Evolutionary conservation across 345 rosid genomes (phyloP).

Genomic region (Sonneratia alba): DNA sequence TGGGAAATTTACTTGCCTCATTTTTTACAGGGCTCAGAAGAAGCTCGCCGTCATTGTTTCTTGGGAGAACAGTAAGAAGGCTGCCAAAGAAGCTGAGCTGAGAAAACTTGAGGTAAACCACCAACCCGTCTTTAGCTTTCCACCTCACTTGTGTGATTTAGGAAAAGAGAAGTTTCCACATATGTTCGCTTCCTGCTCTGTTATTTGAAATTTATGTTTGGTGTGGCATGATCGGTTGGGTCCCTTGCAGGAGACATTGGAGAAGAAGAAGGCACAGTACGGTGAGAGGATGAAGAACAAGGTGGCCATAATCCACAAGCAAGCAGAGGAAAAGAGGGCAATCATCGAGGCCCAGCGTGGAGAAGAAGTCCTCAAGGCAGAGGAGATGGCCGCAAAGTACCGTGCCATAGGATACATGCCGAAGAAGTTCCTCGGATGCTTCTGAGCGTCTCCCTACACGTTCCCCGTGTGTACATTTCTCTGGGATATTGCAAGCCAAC

Average conservation of each 20-base stretch:
- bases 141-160: no score
- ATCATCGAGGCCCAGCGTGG: conserved; percentile 65
- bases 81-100: conserved; percentile 65
- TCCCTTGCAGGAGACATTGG: conserved; percentile 53
- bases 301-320: conserved; percentile 59
- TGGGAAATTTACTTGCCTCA: background rate
- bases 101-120: conserved; percentile 56
- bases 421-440: conserved; percentile 68
- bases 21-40: conserved; percentile 60
- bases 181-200: background rate
- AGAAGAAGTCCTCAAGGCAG: conserved; percentile 79
- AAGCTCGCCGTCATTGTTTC: conserved; percentile 50
- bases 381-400: conserved; percentile 77
- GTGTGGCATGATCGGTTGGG: no score
- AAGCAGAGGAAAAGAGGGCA: conserved; percentile 86
- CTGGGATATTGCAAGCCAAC: background rate
- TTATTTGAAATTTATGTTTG: background rate
- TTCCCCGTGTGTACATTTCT: background rate
- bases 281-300: conserved; percentile 80
- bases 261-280: conserved; percentile 72
- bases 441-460: conserved; percentile 22
- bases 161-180: background rate
- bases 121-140: background rate
- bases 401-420: conserved; percentile 73
- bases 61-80: conserved; percentile 84